Evolutionary conservation across 306 rosid species (phyloP).

Genomic region (Crotalaria pallida): DNA sequence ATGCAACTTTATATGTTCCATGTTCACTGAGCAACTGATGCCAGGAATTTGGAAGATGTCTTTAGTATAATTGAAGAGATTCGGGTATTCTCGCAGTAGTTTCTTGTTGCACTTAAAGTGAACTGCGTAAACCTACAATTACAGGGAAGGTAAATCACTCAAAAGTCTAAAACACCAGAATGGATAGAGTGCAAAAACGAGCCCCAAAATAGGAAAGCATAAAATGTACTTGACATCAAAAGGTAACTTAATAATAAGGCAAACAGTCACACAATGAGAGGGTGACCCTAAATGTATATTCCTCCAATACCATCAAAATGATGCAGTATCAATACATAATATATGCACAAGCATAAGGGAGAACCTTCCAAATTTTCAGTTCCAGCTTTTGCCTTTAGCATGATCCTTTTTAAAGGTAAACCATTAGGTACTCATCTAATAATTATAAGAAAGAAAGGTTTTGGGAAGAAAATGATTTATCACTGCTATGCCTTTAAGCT

Average conservation of each 20-base stretch:
- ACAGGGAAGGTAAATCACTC: background rate
- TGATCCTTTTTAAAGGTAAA: background rate
- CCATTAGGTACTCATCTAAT: background rate
- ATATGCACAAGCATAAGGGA: background rate
- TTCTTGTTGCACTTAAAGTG: constrained; percentile 98
- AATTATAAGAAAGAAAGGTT: background rate
- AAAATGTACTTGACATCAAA: background rate
- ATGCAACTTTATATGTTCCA: constrained; percentile 75
- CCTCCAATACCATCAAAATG: background rate
- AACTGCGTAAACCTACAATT: constrained; percentile 76
- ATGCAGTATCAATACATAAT: background rate
- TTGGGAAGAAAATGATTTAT: background rate
- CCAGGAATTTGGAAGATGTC: constrained; percentile 84
- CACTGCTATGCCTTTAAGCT: background rate
- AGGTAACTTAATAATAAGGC: background rate
- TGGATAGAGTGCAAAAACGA: background rate
- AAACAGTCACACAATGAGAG: background rate
- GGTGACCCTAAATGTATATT: background rate
- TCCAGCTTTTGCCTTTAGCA: background rate
- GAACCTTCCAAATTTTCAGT: background rate
- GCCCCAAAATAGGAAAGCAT: background rate
- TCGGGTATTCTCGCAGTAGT: constrained; percentile 61
- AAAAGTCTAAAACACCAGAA: background rate
- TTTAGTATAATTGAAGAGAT: constrained; percentile 79
- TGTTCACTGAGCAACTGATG: constrained; percentile 61